Conservation (phyloP, 2,329 filamentous ascomycete species). For the Penicillium sp. region DNA sequence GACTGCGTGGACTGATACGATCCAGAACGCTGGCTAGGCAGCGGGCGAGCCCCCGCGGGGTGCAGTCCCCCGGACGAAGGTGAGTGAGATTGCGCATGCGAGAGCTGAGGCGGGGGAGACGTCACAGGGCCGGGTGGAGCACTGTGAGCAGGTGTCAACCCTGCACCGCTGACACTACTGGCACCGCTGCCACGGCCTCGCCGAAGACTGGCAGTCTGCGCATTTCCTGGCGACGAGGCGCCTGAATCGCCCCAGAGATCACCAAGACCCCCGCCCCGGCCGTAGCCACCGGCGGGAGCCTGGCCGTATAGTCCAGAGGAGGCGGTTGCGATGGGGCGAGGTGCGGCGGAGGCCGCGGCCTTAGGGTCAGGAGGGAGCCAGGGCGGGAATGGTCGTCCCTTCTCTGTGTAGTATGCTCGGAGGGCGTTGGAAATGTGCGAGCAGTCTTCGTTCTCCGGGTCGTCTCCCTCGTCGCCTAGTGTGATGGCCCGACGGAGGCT, state of each 20-base stretch:
- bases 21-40: constrained; percentile 72
- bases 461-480: constrained; percentile 49
- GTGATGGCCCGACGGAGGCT: constrained; percentile 54
- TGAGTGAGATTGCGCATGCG: constrained; percentile 28
- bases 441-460: constrained; percentile 69
- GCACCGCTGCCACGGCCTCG: constrained; percentile 35
- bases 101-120: constrained; percentile 20
- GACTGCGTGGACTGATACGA: constrained; percentile 66
- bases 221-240: constrained; percentile 28
- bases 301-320: constrained; percentile 44
- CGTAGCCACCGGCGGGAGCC: constrained; percentile 32
- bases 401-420: constrained; percentile 89
- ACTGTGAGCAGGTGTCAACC: constrained; percentile 25
- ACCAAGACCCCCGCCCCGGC: constrained; percentile 49
- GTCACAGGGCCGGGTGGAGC: constrained; percentile 25
- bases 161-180: constrained; percentile 21
- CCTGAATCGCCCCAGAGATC: constrained; percentile 60
- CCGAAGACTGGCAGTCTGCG: constrained; percentile 44
- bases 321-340: constrained; percentile 53
- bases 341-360: constrained; percentile 57
- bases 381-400: constrained; percentile 74
- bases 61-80: constrained; percentile 28
- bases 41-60: constrained; percentile 54
- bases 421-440: constrained; percentile 93
- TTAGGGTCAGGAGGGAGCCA: constrained; percentile 95